Evolutionary conservation across 164 flowering plant genomes (phyloP), one percentile per base, ranked within the genome.

Genomic region (Kingdonia uniflora): DNA sequence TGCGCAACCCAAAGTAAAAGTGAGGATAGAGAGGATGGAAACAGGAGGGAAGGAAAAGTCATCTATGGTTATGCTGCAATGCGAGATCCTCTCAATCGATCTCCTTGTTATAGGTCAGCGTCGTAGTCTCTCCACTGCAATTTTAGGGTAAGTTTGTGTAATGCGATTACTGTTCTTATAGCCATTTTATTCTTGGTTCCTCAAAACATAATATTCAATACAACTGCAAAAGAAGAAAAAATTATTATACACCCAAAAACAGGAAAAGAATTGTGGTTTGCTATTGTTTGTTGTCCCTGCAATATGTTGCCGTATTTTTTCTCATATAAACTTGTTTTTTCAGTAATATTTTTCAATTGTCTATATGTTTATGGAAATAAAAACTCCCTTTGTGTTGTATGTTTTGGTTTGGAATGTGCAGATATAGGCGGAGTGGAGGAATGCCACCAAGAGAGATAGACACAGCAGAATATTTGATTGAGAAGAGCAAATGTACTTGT

Each of bases 401-500:
- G 0, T 20, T n/a, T 5, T 21, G 13, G 17, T 21, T 41, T 40
- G 16, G 25, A 0, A 11, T 41, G 42, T 41, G 49, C 56, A 59
- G 64, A n/a, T 42, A 22, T 42, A 79, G 74, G 60, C 19, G 51
- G 47, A 76, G 56, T 14, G 71, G 74, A 19, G 73, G 76, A 16
- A n/a, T n/a, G n/a, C 33, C 74, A 1, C 14, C 23, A 41, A 75
- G 49, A 61, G 80, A 68, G 41, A 23, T 59, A 38, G 87, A 81
- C 54, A 78, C 81, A 12, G 81, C 81, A 26, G 90, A 82, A 37
- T 81, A 70, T 63, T 66, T 78, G 69, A 81, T 83, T 6, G 80
- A 82, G 72, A 73, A 82, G 68, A 76, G 95, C 74, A 69, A 59
- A 38, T 81, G 90, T 69, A 75, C 74, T 19, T 83, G 90, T 49